These are phyloP conservation scores for Hypoxylon sp. DNA, from an alignment of 2,329 filamentous ascomycete genomes.

Conservation along the genomic window DNA sequence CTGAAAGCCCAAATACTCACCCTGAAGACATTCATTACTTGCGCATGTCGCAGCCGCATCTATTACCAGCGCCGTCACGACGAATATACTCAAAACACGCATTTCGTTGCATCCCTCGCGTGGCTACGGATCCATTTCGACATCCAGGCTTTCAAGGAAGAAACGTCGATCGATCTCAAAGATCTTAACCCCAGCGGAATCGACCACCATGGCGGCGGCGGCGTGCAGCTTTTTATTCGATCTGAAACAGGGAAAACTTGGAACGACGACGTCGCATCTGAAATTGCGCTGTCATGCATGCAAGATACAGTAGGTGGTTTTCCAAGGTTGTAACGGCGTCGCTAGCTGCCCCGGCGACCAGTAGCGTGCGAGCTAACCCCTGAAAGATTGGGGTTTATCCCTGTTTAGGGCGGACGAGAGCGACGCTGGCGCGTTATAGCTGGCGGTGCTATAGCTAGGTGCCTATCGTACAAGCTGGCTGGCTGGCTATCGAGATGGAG, in stretches of 20 bases:
- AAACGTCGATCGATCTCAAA: conserved; percentile 8
- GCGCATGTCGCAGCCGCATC: conserved; percentile 23
- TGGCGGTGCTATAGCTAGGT: conserved; percentile 12
- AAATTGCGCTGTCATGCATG: conserved; percentile 36
- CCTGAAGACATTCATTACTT: conserved; percentile 31
- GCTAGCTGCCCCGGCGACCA: conserved; percentile 18
- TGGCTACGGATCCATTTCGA: conserved; percentile 18
- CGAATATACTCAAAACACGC: conserved; percentile 22
- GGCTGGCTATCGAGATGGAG: conserved; percentile 8
- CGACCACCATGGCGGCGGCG: neutral
- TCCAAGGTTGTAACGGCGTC: conserved; percentile 8
- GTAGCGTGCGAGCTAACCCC: conserved; percentile 18
- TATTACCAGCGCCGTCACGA: conserved; percentile 10
- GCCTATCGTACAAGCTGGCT: too few relatives aligned
- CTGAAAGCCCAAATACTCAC: conserved; percentile 13
- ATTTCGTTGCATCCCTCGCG: conserved; percentile 20
- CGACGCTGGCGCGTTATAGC: conserved; percentile 4
- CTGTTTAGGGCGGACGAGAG: neutral
- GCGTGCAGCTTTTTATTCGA: neutral
- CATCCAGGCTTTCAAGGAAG: neutral
- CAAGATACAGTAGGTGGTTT: too few relatives aligned
- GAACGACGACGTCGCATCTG: conserved; percentile 32
- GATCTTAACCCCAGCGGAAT: neutral
- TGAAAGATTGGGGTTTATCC: conserved; percentile 22
- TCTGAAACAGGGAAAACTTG: conserved; percentile 32